A percentile compares a stretch with the other conserved stretches of the same genome.
phyloP scores from a whole-genome alignment of 306 rosid genomes.

The Begonia fuchsioides region DNA sequence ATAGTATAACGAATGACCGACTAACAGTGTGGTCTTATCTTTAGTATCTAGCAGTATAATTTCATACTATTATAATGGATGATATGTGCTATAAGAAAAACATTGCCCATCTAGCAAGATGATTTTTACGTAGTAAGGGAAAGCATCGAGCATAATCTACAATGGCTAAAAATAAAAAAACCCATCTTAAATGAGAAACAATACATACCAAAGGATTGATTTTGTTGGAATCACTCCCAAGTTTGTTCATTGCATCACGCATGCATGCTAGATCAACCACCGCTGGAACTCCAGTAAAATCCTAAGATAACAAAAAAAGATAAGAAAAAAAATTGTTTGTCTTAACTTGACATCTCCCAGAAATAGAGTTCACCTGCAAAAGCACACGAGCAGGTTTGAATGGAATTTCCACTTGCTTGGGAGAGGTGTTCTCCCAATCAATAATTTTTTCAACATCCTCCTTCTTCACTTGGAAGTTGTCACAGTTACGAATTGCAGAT shows the following conservation, averaged over 20 bases:
- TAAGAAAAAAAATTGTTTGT: background rate
- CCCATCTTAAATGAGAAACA: background rate
- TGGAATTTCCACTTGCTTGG: slow-evolving; percentile 84
- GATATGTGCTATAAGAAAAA: no score
- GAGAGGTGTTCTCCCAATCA: slow-evolving; percentile 62
- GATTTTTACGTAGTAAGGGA: no score
- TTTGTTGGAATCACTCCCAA: slow-evolving; percentile 80
- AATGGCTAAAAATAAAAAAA: no score
- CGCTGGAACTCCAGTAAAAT: slow-evolving; percentile 88
- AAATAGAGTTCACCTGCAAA: slow-evolving; percentile 48
- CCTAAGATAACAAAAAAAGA: slow-evolving; percentile 26
- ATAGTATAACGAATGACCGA: no score
- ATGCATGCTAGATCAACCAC: slow-evolving; percentile 90
- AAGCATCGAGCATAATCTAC: no score
- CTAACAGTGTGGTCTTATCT: no score
- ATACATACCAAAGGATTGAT: slow-evolving; percentile 75
- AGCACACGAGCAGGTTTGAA: slow-evolving; percentile 95
- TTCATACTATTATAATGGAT: no score
- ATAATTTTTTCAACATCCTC: slow-evolving; percentile 89
- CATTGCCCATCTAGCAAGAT: no score
- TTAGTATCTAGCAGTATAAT: no score
- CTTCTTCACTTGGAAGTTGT: slow-evolving; percentile 73
- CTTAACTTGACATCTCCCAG: slow-evolving; percentile 4
- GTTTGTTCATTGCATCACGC: slow-evolving; percentile 95
- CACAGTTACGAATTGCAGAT: slow-evolving; percentile 79